Percentiles rank a stretch among this genome's conserved stretches.
Conservation (phyloP, 78 protist species). For the Cavenderia fasciculata region DNA sequence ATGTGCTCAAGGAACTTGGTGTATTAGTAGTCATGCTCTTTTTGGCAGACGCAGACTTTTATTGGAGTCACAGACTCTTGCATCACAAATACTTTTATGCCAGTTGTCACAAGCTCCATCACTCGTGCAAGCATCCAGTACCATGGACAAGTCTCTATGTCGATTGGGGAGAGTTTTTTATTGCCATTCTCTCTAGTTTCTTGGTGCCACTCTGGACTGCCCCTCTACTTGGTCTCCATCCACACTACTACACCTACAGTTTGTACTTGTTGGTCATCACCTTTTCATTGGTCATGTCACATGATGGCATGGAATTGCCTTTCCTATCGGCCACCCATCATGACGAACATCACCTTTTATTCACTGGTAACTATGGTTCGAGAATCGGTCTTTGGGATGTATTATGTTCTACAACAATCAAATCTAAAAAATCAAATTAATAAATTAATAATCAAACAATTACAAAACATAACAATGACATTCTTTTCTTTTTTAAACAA, state of each 20-base stretch:
- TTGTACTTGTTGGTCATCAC: background rate
- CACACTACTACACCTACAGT: slow-evolving; percentile 10
- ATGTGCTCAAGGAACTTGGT: no score
- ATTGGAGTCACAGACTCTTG: slow-evolving; percentile 14
- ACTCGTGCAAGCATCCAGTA: background rate
- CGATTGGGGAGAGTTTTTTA: background rate
- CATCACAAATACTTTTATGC: background rate
- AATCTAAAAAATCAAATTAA: no score
- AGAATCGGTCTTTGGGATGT: slow-evolving; percentile 3
- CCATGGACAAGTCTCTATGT: slow-evolving; percentile 14
- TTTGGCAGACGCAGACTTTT: background rate
- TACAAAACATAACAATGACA: background rate
- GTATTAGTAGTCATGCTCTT: no score
- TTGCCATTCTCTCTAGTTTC: background rate
- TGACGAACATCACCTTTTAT: background rate
- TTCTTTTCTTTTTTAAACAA: background rate
- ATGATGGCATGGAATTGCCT: background rate
- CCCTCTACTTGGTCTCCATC: background rate
- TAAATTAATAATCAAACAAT: background rate
- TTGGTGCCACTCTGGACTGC: background rate
- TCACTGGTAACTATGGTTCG: slow-evolving; percentile 11
- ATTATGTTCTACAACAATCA: no score
- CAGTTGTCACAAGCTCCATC: slow-evolving; percentile 10
- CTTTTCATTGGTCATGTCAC: slow-evolving; percentile 13
- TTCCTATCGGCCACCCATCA: slow-evolving; percentile 5